Evolutionary conservation across 75 land plant genomes (phyloP), one percentile per base, ranked within the genome.

Genomic region (Pinus taeda): DNA sequence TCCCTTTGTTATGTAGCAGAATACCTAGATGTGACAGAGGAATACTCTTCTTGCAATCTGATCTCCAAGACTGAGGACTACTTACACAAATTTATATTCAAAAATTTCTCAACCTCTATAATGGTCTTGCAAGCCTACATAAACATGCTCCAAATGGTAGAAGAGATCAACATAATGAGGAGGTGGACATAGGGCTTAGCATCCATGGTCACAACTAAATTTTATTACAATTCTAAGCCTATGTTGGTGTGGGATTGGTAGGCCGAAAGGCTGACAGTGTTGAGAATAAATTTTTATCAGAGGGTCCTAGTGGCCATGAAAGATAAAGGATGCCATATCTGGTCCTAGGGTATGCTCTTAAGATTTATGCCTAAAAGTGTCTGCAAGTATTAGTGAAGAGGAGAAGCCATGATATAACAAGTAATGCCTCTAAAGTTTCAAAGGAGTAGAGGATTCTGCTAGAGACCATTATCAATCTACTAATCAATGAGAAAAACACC

Each of bases 1-100:
- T 89, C 85, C 14, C 85, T 93, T 20, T 81, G 83, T 2, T 93
- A 93, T 73, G 91, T 89, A 5, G 93, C 95, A 12, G 90, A 93
- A 81, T 88, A 80, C 56, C 80, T 93, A 65, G 82, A 88, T 65
- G 90, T 93, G 95, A 83, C 88, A 6, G 90, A 92, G 18, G 78
- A 82, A 55, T 86, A 83, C 78, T 82, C 85, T 75, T 81, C 81
- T 0, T 75, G 63, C 22, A 93, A 88, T 79, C 85, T 93, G 3
- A 79, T 80, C 21, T 65, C 78, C 29, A 75, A 96, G 53, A 83
- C 92, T 22, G 97, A 95, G 69, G 89, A 87, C 26, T 95, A 86
- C 81, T 81, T 95, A 15, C 24, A 59, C 5, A 85, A 91, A 60
- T 92, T 87, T 13, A 94, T 87, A 12, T 74, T 91, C 65, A 67